These are phyloP conservation scores for Lachancea quebecensis DNA, from an alignment of 805 yeast genomes.

Conservation along the genomic window DNA sequence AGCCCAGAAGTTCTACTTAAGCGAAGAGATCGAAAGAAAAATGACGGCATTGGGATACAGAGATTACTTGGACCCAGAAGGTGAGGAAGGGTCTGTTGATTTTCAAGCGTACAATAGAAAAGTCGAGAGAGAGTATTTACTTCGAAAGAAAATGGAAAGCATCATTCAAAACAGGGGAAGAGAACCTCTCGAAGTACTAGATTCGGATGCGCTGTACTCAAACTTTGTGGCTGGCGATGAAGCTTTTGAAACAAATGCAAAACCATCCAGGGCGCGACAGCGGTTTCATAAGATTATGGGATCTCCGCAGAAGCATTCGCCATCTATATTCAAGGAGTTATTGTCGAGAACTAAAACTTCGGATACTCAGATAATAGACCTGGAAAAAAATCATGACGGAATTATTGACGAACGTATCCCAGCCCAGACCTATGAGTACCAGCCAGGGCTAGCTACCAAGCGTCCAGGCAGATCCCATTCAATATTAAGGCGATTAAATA, in stretches of 20 bases:
- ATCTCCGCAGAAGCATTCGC: background rate
- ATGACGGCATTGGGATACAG: slow-evolving; percentile 3
- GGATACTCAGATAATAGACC: slow-evolving; percentile 10
- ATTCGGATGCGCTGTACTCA: slow-evolving; percentile 13
- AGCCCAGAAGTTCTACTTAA: slow-evolving; percentile 20
- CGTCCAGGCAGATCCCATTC: no score
- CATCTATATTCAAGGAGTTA: background rate
- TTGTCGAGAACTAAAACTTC: background rate
- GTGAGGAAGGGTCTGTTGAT: slow-evolving; percentile 17
- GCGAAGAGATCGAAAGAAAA: slow-evolving; percentile 14
- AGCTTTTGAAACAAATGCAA: background rate
- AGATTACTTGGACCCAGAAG: background rate
- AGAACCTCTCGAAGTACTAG: slow-evolving; percentile 17
- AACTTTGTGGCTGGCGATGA: slow-evolving; percentile 15
- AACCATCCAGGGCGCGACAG: background rate
- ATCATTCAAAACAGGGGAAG: slow-evolving; percentile 12
- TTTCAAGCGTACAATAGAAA: slow-evolving; percentile 32
- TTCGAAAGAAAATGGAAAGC: slow-evolving; percentile 25
- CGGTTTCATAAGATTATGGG: background rate
- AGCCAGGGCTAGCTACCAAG: background rate
- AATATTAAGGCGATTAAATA: no score
- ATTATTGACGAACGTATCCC: slow-evolving; percentile 2
- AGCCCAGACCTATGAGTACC: background rate
- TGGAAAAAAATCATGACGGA: slow-evolving; percentile 8
- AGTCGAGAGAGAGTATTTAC: slow-evolving; percentile 29